These are phyloP conservation scores for Paratinospora sagittata DNA, from an alignment of 164 flowering plant genomes.

Conservation along the genomic window DNA sequence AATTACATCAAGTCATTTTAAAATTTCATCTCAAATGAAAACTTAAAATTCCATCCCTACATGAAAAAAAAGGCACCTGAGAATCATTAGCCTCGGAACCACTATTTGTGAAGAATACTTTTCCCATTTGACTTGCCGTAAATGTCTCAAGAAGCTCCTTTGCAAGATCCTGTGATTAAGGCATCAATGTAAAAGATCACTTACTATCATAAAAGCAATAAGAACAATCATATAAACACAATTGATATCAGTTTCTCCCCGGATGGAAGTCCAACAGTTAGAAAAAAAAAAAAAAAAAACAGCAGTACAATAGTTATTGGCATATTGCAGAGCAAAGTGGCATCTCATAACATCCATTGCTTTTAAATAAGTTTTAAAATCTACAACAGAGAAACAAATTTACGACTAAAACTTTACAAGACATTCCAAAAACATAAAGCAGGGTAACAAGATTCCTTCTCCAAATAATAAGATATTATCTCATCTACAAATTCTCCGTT, in stretches of 20 bases:
- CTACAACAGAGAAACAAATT: background rate
- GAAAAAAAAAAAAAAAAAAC: background rate
- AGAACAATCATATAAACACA: background rate
- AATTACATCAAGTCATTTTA: background rate
- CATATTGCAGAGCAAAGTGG: background rate
- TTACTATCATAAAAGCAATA: background rate
- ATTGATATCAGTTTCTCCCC: background rate
- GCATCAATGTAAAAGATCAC: background rate
- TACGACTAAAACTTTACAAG: background rate
- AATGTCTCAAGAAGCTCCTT: constrained; percentile 64
- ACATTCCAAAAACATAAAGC: no score
- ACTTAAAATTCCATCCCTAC: background rate
- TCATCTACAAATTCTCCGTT: no score
- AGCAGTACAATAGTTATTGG: background rate
- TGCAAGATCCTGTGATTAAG: constrained; percentile 84
- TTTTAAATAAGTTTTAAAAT: background rate
- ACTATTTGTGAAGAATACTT: constrained; percentile 85
- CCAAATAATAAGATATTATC: no score
- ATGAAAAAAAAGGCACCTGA: constrained; percentile 44
- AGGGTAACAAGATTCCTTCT: no score
- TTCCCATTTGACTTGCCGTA: constrained; percentile 83
- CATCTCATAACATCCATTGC: background rate
- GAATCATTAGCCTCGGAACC: constrained; percentile 98
- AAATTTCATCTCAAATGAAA: background rate
- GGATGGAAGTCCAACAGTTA: background rate